Conservation (phyloP, 208 protist species). For the Crithidia acanthocephali region DNA sequence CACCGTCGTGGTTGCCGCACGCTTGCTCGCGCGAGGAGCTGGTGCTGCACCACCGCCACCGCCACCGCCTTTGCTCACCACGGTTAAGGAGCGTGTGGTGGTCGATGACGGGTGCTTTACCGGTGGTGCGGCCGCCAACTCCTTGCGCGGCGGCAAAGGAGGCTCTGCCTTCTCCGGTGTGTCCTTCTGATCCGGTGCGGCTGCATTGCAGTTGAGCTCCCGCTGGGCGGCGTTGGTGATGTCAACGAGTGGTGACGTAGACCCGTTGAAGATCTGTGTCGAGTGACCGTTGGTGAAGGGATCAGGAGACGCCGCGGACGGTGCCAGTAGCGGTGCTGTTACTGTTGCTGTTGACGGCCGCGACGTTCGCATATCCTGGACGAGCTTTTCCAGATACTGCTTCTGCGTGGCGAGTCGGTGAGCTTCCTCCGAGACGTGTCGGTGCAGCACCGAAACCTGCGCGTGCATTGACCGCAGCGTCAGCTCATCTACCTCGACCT, state of each 20-base stretch:
- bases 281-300: background rate
- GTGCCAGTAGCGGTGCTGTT: background rate
- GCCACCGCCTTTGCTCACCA: too few relatives aligned
- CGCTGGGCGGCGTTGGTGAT: conserved; percentile 2
- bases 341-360: background rate
- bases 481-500: conserved; percentile 17
- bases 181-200: background rate
- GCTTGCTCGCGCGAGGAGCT: background rate
- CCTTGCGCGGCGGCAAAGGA: background rate
- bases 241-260: conserved; percentile 6
- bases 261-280: conserved; percentile 4
- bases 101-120: background rate
- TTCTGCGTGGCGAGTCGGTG: conserved; percentile 19
- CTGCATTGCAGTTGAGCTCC: background rate
- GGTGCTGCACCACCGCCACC: background rate
- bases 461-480: conserved; percentile 19
- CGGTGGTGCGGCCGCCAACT: background rate
- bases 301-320: background rate
- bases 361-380: conserved; percentile 1
- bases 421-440: conserved; percentile 15
- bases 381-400: background rate
- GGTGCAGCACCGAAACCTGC: conserved; percentile 16
- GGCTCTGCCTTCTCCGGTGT: background rate
- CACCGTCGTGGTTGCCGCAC: background rate
- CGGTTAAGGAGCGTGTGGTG: conserved; percentile 3